Evolutionary conservation across 2,329 filamentous ascomycete genomes (phyloP).

Genomic region (Teratosphaeria destructans): DNA sequence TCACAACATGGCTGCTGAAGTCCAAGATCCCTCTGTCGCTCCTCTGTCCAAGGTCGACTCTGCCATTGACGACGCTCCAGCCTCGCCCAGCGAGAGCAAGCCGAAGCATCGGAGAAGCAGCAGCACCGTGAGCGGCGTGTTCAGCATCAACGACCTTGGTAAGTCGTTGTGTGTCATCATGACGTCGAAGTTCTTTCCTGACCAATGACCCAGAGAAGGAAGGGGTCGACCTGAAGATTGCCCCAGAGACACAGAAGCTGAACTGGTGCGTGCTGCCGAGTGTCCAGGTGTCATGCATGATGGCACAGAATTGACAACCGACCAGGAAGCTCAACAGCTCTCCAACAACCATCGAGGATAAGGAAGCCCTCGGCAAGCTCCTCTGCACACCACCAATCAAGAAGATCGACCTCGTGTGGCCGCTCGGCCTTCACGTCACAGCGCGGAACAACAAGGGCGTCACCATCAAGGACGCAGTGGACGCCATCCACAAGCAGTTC

Average conservation of each 20-base stretch:
- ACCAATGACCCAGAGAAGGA: conserved; percentile 52
- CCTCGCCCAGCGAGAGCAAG: conserved; percentile 57
- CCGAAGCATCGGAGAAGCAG: conserved; percentile 55
- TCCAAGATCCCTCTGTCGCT: conserved; percentile 24
- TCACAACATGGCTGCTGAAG: conserved; percentile 41
- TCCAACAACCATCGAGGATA: conserved; percentile 66
- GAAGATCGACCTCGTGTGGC: conserved; percentile 90
- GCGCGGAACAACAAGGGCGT: conserved; percentile 89
- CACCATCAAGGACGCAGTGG: conserved; percentile 91
- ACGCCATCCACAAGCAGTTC: conserved; percentile 91
- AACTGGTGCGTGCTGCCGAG: conserved; percentile 57
- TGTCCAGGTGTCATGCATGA: neutral
- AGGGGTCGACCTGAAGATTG: conserved; percentile 60
- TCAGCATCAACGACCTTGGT: conserved; percentile 82
- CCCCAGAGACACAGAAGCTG: conserved; percentile 74
- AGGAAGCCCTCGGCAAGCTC: conserved; percentile 68
- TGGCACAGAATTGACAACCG: neutral
- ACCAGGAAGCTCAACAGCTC: conserved; percentile 89
- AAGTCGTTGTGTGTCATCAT: conserved; percentile 27
- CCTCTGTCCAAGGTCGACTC: conserved; percentile 84
- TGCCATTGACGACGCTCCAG: conserved; percentile 64
- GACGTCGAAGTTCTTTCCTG: neutral
- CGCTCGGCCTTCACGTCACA: conserved; percentile 74
- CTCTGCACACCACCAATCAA: conserved; percentile 77
- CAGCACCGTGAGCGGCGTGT: conserved; percentile 58